Percentiles rank a stretch among this genome's conserved stretches.
phyloP scores from a whole-genome alignment of 2,329 filamentous ascomycete genomes.

The Fusarium anthophilum region DNA sequence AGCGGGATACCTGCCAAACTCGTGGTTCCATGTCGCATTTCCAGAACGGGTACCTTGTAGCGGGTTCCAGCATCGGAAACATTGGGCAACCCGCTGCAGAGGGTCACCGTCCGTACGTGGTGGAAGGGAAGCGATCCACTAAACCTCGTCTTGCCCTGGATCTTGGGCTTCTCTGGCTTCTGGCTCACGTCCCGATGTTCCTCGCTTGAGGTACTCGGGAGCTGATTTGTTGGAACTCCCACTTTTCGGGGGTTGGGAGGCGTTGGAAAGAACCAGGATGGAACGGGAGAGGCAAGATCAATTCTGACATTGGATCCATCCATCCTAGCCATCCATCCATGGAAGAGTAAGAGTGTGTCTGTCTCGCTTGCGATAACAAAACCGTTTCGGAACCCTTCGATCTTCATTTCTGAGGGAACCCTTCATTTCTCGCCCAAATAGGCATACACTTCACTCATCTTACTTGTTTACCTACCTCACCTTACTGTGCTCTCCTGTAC shows the following conservation, averaged over 20 bases:
- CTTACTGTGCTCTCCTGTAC: neutral
- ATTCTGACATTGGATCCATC: slow-evolving; percentile 1
- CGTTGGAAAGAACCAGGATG: slow-evolving; percentile 16
- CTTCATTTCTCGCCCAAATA: slow-evolving; percentile 9
- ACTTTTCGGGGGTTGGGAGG: slow-evolving; percentile 31
- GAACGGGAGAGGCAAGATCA: slow-evolving; percentile 27
- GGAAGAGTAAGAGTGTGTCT: neutral
- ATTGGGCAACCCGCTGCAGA: slow-evolving; percentile 11
- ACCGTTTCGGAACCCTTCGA: slow-evolving; percentile 28
- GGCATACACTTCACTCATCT: slow-evolving; percentile 1
- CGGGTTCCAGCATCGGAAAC: slow-evolving; percentile 6
- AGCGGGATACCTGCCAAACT: slow-evolving; percentile 21
- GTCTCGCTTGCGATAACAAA: slow-evolving; percentile 32
- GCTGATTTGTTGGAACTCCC: slow-evolving; percentile 25
- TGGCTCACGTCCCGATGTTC: slow-evolving; percentile 24
- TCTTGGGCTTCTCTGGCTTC: slow-evolving; percentile 5
- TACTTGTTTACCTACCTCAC: neutral
- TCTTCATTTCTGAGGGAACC: slow-evolving; percentile 23
- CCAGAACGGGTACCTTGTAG: slow-evolving; percentile 14
- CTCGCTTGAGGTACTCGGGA: slow-evolving; percentile 11
- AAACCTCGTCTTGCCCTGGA: slow-evolving; percentile 16
- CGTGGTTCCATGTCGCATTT: slow-evolving; percentile 5
- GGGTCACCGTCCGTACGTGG: neutral
- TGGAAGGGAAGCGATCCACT: slow-evolving; percentile 25
- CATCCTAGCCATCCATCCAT: neutral